Conservation (phyloP, 1,284 basidiomycete genomes). For the Pseudozyma thailandica region DNA sequence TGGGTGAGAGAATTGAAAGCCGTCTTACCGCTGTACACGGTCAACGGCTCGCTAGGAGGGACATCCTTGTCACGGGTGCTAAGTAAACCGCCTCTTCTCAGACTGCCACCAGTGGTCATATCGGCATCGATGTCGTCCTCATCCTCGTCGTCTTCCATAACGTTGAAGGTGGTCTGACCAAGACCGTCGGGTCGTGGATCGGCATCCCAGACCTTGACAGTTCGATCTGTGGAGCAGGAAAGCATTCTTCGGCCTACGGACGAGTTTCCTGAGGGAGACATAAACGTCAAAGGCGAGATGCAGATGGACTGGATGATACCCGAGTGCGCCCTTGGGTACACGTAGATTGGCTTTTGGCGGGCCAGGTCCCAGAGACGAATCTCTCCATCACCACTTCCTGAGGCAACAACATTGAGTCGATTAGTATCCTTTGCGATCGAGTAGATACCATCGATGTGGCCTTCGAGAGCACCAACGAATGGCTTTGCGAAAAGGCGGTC, state of each 20-base stretch:
- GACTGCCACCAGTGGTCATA: constrained; percentile 52
- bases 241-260: constrained; percentile 74
- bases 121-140: constrained; percentile 56
- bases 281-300: constrained; percentile 74
- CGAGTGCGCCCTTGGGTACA: constrained; percentile 84
- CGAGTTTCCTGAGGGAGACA: constrained; percentile 55
- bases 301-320: constrained; percentile 84
- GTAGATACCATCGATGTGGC: constrained; percentile 96
- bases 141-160: constrained; percentile 62
- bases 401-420: constrained; percentile 83
- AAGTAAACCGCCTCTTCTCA: constrained; percentile 52
- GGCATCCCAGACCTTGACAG: constrained; percentile 87
- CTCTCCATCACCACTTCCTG: constrained; percentile 94
- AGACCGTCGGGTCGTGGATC: constrained; percentile 64
- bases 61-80: constrained; percentile 53
- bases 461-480: constrained; percentile 88
- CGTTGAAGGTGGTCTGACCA: constrained; percentile 61
- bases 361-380: constrained; percentile 89
- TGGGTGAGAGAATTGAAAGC: constrained; percentile 86
- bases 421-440: constrained; percentile 82
- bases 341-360: constrained; percentile 75
- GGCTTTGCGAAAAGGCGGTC: constrained; percentile 97
- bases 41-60: constrained; percentile 58
- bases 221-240: constrained; percentile 90
- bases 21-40: constrained; percentile 60